These are phyloP conservation scores for Hippophae rhamnoides DNA, from an alignment of 306 rosid species.

Conservation along the genomic window DNA sequence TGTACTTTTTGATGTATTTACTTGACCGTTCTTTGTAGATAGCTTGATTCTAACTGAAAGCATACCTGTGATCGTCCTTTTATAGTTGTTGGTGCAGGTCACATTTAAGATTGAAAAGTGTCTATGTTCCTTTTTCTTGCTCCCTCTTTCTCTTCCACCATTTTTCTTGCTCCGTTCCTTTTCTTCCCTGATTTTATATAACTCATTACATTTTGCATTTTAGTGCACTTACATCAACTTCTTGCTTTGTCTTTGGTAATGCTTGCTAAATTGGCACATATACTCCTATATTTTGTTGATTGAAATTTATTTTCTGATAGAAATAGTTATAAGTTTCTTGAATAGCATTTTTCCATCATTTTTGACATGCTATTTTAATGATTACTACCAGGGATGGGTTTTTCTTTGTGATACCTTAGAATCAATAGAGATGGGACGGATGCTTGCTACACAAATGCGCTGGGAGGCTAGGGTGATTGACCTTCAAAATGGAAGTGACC, in stretches of 20 bases:
- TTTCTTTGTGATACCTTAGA: constrained; percentile 66
- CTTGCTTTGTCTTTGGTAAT: too few relatives aligned
- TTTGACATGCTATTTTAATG: constrained; percentile 13
- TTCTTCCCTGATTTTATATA: too few relatives aligned
- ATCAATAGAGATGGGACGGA: constrained; percentile 82
- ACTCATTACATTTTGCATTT: too few relatives aligned
- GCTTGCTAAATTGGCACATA: too few relatives aligned
- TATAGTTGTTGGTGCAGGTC: neutral
- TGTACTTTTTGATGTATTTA: neutral
- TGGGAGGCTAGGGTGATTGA: constrained; percentile 99
- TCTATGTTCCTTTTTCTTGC: too few relatives aligned
- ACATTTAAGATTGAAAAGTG: neutral
- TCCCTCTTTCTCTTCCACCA: too few relatives aligned
- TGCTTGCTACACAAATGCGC: constrained; percentile 70
- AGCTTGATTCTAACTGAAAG: neutral
- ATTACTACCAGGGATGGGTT: constrained; percentile 72
- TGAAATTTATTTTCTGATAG: too few relatives aligned
- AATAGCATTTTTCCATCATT: neutral
- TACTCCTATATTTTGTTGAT: too few relatives aligned
- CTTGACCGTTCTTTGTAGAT: constrained; percentile 1
- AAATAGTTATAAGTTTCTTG: too few relatives aligned
- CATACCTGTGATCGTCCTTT: neutral
- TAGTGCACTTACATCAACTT: too few relatives aligned
- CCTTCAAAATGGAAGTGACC: constrained; percentile 91
- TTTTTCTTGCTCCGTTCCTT: too few relatives aligned